A percentile compares a stretch with the other conserved stretches of the same genome.
Conservation (phyloP, 805 yeast species). For the Osmozyma mogii region DNA sequence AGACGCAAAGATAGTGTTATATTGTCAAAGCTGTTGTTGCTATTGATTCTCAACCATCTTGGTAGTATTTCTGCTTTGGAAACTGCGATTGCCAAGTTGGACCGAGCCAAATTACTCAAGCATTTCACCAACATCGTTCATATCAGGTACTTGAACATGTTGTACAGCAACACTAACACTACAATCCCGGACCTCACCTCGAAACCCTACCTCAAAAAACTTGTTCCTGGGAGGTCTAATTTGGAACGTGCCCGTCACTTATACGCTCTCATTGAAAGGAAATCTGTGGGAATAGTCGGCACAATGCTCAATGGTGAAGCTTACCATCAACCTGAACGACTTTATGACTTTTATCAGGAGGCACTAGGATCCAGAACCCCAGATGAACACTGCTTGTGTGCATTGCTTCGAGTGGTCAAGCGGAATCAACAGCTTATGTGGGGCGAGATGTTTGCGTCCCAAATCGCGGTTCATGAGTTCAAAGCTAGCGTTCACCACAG, state of each 20-base stretch:
- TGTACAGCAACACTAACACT: conserved; percentile 12
- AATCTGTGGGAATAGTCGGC: conserved; percentile 23
- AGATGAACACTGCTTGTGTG: conserved; percentile 25
- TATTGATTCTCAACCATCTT: conserved; percentile 23
- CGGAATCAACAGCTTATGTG: conserved; percentile 25
- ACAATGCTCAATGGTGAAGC: conserved; percentile 32
- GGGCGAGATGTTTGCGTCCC: conserved; percentile 49
- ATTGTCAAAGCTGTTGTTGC: conserved; percentile 27
- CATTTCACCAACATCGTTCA: conserved; percentile 15
- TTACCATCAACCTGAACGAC: conserved; percentile 16
- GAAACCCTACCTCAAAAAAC: conserved; percentile 9
- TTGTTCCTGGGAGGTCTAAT: conserved; percentile 6
- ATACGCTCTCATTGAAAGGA: conserved; percentile 14
- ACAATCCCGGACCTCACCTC: conserved; percentile 1
- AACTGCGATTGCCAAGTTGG: conserved; percentile 8
- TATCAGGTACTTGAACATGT: conserved; percentile 22
- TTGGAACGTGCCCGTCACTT: conserved; percentile 20
- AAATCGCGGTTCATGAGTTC: conserved; percentile 53
- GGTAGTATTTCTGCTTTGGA: conserved; percentile 17
- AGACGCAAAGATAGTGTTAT: conserved; percentile 13
- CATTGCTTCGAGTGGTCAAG: conserved; percentile 44
- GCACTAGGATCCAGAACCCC: conserved; percentile 19
- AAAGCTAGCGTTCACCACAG: conserved; percentile 14
- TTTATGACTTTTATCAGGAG: conserved; percentile 21
- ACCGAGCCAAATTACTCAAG: conserved; percentile 6